Base-by-base conservation (phyloP, 306 rosid genomes). In the Herpetospermum pedunculosum region DNA sequence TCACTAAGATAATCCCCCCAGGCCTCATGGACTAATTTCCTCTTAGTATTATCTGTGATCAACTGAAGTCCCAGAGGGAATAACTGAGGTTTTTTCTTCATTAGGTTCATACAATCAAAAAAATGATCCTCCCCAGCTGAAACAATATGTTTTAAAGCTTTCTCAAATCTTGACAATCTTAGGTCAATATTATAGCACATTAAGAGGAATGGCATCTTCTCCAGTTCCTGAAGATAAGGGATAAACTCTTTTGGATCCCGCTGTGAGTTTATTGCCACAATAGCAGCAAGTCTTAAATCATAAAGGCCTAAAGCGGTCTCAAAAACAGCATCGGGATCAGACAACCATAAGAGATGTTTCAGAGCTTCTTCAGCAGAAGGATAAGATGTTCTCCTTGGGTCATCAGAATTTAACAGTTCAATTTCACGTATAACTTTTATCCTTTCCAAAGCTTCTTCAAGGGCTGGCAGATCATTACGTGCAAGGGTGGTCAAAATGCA, bases 301-400 rank as follows among this genome's bases (percentile, higher is more conserved):
- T 94, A 94, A 78, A 94, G 99, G 78, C 99, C 97, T 74, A 91
- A 87, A 72, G 97, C 99, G 73, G 96, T 84, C 76, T 91, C 92
- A 85, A 74, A 94, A 77, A 94, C 92, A 50, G 95, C 96, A 75
- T 91, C 92, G 2, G 97, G 72, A 78, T 94, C 99, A 48, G 92
- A 85, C 77, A 94, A 81, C 99, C 99, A 94, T 81, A 91, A 75
- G 57, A 94, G 96, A 88, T 94, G 97, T 83, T 91, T 91, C 79
- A 94, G 80, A 75, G 97, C 93, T 85, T 91, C 99, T 82, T 94
- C 97, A 8, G 99, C 87, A 84, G 96, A 88, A 76, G 99, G 96
- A 76, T 77, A 84, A 73, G 81, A 85, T 44, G 14, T 65, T 80
- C 84, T 78, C 76, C 78, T 80, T 49, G 79, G 81, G 62, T 91